phyloP scores from a whole-genome alignment of 805 yeast genomes.

The Wickerhamiella brachini region DNA sequence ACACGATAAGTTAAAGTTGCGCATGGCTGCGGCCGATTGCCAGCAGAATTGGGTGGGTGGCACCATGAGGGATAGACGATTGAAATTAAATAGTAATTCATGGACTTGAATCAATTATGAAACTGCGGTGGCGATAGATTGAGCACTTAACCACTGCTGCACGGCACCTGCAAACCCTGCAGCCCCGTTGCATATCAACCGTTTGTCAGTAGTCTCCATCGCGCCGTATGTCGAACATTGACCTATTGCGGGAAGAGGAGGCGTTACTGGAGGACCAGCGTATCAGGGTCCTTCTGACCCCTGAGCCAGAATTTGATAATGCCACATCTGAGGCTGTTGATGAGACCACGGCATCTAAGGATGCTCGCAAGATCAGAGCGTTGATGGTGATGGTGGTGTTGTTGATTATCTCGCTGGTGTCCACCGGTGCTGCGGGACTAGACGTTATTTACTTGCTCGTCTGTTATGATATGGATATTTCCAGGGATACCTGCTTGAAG shows the following conservation, averaged over 20 bases:
- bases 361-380: not conserved
- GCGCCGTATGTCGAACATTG: not conserved
- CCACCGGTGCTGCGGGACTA: conserved; percentile 14
- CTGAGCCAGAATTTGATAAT: not conserved
- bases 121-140: not conserved
- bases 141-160: not conserved
- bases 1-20: not conserved
- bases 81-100: no score
- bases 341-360: not conserved
- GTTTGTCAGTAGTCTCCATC: not conserved
- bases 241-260: not conserved
- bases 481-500: conserved; percentile 11
- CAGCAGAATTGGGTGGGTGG: no score
- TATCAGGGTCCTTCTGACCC: not conserved
- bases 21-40: not conserved
- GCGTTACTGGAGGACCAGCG: conserved; percentile 2
- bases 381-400: conserved; percentile 1
- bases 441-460: conserved; percentile 16
- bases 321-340: not conserved
- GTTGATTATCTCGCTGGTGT: conserved; percentile 4
- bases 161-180: not conserved
- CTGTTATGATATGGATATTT: conserved; percentile 10
- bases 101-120: not conserved
- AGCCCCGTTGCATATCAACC: not conserved
- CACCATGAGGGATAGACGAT: no score